These are phyloP conservation scores for Dimocarpus longan DNA, from an alignment of 345 rosid genomes.

Conservation along the genomic window DNA sequence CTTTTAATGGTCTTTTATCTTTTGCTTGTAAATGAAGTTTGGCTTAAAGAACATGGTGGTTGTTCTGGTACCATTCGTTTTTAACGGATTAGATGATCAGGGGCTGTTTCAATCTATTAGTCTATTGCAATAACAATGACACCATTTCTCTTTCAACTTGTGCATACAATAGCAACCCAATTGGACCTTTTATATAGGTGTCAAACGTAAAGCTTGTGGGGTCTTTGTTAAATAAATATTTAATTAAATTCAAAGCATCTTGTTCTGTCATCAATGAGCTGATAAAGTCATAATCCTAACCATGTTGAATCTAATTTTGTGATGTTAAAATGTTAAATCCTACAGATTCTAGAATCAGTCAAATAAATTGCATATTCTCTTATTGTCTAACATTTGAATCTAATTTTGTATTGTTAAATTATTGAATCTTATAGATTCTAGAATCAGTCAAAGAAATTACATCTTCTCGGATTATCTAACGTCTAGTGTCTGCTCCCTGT, in stretches of 20 bases:
- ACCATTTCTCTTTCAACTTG: background rate
- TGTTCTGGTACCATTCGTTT: background rate
- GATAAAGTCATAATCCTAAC: background rate
- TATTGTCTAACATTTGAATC: too few species aligned
- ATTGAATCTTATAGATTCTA: too few species aligned
- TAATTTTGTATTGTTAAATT: too few species aligned
- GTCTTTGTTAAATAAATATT: background rate
- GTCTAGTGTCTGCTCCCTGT: too few species aligned
- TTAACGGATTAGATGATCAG: background rate
- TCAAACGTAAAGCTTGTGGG: conserved; percentile 7
- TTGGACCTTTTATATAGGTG: background rate
- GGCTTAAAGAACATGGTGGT: background rate
- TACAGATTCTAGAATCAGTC: background rate
- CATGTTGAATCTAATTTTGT: background rate
- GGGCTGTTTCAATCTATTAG: background rate
- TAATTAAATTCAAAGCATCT: background rate
- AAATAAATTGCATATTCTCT: too few species aligned
- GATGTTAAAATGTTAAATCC: too few species aligned
- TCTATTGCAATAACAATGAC: background rate
- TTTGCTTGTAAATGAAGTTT: background rate
- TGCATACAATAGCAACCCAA: background rate
- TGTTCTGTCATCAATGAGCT: background rate
- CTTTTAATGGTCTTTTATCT: too few species aligned
- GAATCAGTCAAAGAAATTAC: too few species aligned
- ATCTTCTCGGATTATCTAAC: too few species aligned